Evolutionary conservation across 2,329 filamentous ascomycete genomes (phyloP), one percentile per base, ranked within the genome.

Genomic region (Paecilomyces sp.): DNA sequence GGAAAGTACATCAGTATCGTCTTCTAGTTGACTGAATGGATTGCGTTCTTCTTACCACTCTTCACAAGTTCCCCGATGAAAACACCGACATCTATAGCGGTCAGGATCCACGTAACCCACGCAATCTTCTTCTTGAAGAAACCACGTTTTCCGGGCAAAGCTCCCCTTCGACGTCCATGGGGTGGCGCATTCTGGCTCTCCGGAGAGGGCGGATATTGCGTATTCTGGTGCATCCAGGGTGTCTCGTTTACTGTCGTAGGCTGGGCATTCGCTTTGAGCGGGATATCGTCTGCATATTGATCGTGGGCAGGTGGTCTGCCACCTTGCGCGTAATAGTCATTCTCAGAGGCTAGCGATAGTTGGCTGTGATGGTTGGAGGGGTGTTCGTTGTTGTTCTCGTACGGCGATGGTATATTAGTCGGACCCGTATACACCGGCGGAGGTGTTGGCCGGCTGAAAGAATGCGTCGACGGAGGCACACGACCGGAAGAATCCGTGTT

Each of bases 1-100:
- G 8, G 3, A 18, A 31, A 18, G 30, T 36, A 28, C 50, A 57
- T 33, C 34, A 56, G 57, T 65, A 58, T 52, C 50, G 59, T 61
- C 57, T 60, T 55, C 24, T 31, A 13, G 52, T 22, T 60, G 50
- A 55, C 33, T 30, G 31, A 36, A 41, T 47, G 18, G 36, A 24
- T 33, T 33, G 31, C 31, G 31, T 33, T 2, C n/a, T 22, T 52
- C 85, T 68, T 82, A 91, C 90, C 88, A 75, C 92, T 95, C 70
- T 88, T 90, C 55, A 90, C 87, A 62, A 99, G 79, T 77, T 97
- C 91, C 57, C 83, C 91, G 64, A 97, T 89, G 70, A 99, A 99
- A 30, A 97, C 91, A 15, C 81, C 85, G 22, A 94, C 77, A 73
- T 97, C 92, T 12, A 89, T 82, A 31, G 87, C 58, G 2, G 91